These are phyloP conservation scores for Mycena leptocephala DNA, from an alignment of 768 basidiomycete species.

Conservation along the genomic window DNA sequence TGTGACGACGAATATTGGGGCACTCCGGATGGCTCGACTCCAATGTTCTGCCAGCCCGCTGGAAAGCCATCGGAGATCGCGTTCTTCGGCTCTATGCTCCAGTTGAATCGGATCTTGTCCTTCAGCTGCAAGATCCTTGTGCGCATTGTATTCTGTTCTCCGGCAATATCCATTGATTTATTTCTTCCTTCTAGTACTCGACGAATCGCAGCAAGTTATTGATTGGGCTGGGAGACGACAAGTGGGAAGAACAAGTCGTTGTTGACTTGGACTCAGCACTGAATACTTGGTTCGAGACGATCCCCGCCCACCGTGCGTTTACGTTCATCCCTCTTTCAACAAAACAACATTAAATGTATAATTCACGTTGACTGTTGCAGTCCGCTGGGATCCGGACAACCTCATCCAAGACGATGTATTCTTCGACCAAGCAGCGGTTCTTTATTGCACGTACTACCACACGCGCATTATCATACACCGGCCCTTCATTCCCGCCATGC, in stretches of 20 bases:
- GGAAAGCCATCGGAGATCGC: constrained; percentile 56
- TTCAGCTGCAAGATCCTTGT: constrained; percentile 57
- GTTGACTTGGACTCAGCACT: constrained; percentile 84
- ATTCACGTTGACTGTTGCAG: not conserved
- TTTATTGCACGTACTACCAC: constrained; percentile 27
- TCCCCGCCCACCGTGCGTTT: constrained; percentile 23
- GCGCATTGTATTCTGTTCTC: not conserved
- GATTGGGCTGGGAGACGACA: constrained; percentile 39
- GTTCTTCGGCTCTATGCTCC: constrained; percentile 59
- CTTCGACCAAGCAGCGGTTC: constrained; percentile 27
- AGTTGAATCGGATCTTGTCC: constrained; percentile 43
- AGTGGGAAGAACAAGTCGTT: constrained; percentile 78
- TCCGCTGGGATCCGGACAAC: constrained; percentile 29
- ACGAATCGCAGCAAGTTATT: constrained; percentile 65
- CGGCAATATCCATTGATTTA: not conserved
- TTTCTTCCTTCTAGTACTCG: constrained; percentile 68
- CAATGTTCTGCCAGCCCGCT: constrained; percentile 61
- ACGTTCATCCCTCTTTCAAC: not conserved
- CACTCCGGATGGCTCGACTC: constrained; percentile 36
- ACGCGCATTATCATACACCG: constrained; percentile 31
- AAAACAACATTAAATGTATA: not conserved
- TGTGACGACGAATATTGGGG: constrained; percentile 40
- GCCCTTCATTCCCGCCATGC: constrained; percentile 32
- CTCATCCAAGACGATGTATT: constrained; percentile 10
- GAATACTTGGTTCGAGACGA: constrained; percentile 27